Base-by-base conservation (phyloP, 768 basidiomycete genomes). In the Termitomyces titanicus region DNA sequence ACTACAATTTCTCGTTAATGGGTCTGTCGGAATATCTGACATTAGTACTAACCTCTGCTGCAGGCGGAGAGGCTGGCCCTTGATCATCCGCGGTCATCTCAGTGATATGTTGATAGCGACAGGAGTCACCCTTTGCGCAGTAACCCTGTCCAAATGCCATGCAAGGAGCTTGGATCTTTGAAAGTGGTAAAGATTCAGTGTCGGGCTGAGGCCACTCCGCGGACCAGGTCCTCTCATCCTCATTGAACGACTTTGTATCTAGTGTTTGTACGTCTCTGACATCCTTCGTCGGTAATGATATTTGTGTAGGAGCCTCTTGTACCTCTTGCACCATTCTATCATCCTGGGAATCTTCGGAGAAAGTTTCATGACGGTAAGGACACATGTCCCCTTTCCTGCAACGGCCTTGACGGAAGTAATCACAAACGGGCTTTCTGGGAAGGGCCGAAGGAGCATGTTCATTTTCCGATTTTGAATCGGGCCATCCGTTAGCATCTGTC, bases 101-200 rank as follows among this genome's bases (percentile, higher is more conserved):
- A n/a, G 61, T 49, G 31, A 70, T 58, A 50, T 75, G 75, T 18
- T 61, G 51, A 47, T 63, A 70, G 8, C 8, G 34, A 50, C 74
- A 75, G 11, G 45, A 42, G 27, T 71, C 70, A 12, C 70, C 71
- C 11, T 22, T 57, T 11, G 6, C 10, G 47, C 74, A 75, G 59
- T 66, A 62, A 9, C 74, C 73, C 58, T 75, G 72, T 2, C 68
- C 71, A 60, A 67, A 73, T 20, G 51, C 60, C 53, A 64, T 69
- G 57, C 74, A 76, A 22, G 69, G 69, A 22, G 63, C 54, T 47
- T 68, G 58, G 3, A 61, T 58, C 50, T 64, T 65, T 1, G 37
- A 8, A 10, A 48, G 56, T 29, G 40, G 37, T 8, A 56, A 48
- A 3, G 53, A n/a, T 10, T 46, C 47, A 31, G 33, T 39, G 24